A percentile compares a stretch with the other conserved stretches of the same genome.
Evolutionary conservation across 2,329 filamentous ascomycete genomes (phyloP).

Genomic region (Hypocrella siamensis): DNA sequence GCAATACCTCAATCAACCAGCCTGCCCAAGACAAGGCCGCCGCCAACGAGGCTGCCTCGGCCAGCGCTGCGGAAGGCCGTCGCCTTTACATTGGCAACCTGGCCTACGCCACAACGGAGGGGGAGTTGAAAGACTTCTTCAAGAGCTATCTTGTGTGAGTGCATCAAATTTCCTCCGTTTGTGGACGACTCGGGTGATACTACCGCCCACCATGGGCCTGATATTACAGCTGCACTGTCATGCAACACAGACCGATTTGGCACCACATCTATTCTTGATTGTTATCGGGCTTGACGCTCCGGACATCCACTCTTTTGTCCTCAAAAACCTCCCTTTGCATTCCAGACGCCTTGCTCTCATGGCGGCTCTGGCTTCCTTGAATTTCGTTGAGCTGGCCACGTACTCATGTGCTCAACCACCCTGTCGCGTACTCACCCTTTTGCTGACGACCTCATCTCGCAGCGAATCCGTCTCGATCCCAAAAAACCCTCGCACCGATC

Average conservation of each 20-base stretch:
- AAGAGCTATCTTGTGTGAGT: constrained; percentile 98
- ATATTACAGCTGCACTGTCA: too few species aligned
- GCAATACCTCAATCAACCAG: constrained; percentile 51
- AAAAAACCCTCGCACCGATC: constrained; percentile 97
- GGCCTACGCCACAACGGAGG: constrained; percentile 99
- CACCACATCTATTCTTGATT: too few species aligned
- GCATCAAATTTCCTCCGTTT: background rate
- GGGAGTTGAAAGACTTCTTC: constrained; percentile 99
- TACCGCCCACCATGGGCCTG: too few species aligned
- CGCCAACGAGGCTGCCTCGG: constrained; percentile 80
- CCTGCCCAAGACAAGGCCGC: constrained; percentile 39
- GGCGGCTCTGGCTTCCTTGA: too few species aligned
- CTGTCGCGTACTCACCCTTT: background rate
- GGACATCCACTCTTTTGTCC: too few species aligned
- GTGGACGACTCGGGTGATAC: too few species aligned
- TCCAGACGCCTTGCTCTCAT: too few species aligned
- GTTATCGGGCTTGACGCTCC: too few species aligned
- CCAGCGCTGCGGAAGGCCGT: constrained; percentile 95
- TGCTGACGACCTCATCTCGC: constrained; percentile 7
- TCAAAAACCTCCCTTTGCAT: too few species aligned
- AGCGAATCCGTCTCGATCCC: constrained; percentile 99
- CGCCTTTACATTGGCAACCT: constrained; percentile 99
- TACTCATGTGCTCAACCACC: too few species aligned
- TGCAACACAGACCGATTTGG: too few species aligned
- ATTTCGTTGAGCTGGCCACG: too few species aligned